phyloP scores from a whole-genome alignment of 2,329 filamentous ascomycete genomes.

The Dactylonectria estremocensis region DNA sequence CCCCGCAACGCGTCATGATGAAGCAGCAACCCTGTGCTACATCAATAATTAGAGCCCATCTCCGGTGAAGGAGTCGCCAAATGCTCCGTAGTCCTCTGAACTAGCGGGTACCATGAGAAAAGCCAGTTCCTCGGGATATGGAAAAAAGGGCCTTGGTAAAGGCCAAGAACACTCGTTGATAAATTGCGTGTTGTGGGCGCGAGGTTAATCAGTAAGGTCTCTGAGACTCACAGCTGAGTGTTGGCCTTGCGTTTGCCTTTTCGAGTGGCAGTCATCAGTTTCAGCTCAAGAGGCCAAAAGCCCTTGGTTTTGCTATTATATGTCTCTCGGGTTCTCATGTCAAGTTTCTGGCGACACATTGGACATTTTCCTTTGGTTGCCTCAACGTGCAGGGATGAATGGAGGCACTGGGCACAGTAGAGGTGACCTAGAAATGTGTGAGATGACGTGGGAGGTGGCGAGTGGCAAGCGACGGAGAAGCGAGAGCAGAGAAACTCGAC shows the following conservation, averaged over 20 bases:
- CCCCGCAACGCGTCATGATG: conserved; percentile 17
- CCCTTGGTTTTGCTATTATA: conserved; percentile 66
- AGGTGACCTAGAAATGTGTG: conserved; percentile 67
- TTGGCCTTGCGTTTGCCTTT: conserved; percentile 63
- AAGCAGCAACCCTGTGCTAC: neutral
- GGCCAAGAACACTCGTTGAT: neutral
- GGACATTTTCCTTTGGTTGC: conserved; percentile 72
- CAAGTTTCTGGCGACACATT: conserved; percentile 74
- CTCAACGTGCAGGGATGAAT: conserved; percentile 72
- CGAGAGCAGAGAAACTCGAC: conserved; percentile 45
- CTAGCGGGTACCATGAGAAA: neutral
- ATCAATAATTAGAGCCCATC: conserved; percentile 18
- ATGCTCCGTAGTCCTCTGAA: neutral
- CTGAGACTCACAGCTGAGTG: conserved; percentile 43
- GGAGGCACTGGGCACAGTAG: conserved; percentile 75
- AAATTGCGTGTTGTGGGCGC: neutral
- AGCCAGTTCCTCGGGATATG: neutral
- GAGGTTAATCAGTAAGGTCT: neutral
- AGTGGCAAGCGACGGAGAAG: neutral
- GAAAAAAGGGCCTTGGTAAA: neutral
- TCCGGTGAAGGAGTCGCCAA: conserved; percentile 9
- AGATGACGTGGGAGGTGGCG: conserved; percentile 26
- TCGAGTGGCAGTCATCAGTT: conserved; percentile 71
- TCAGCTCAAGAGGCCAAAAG: conserved; percentile 73
- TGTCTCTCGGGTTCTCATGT: conserved; percentile 59